Evolutionary conservation across 2,329 filamentous ascomycete genomes (phyloP).

Genomic region (Parafenestella ontariensis): DNA sequence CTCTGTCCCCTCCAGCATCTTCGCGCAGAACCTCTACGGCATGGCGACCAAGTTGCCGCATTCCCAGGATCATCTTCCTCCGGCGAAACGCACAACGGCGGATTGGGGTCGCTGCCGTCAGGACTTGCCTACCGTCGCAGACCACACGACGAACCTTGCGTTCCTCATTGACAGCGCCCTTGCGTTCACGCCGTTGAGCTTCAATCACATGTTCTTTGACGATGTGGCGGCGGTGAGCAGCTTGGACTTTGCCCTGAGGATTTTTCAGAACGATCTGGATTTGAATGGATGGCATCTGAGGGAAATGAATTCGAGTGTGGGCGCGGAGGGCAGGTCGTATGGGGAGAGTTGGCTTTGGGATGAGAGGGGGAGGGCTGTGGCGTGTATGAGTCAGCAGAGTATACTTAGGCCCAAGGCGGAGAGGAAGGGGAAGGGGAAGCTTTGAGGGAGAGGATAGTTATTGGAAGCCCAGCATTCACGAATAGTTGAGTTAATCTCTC

Average conservation of each 20-base stretch:
- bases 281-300: constrained; percentile 54
- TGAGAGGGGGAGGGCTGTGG: constrained; percentile 53
- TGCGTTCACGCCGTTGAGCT: constrained; percentile 54
- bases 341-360: constrained; percentile 57
- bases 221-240: constrained; percentile 55
- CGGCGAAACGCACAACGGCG: constrained; percentile 43
- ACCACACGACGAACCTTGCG: constrained; percentile 50
- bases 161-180: constrained; percentile 57
- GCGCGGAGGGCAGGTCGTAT: constrained; percentile 54
- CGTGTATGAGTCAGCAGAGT: constrained; percentile 58
- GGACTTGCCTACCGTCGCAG: constrained; percentile 24
- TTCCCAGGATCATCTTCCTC: constrained; percentile 48
- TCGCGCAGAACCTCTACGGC: constrained; percentile 55
- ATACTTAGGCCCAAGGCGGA: constrained; percentile 38
- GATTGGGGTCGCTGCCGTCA: constrained; percentile 51
- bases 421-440: constrained; percentile 18
- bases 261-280: constrained; percentile 52
- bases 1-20: constrained; percentile 52
- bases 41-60: constrained; percentile 44
- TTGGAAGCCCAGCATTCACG: too few species aligned
- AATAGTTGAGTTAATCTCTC: too few species aligned
- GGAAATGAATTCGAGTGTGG: constrained; percentile 51
- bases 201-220: constrained; percentile 53
- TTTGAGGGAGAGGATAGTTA: constrained; percentile 3
- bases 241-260: constrained; percentile 59